Base-by-base conservation (phyloP, 495 filamentous ascomycete genomes). In the Trichoderma virens region DNA sequence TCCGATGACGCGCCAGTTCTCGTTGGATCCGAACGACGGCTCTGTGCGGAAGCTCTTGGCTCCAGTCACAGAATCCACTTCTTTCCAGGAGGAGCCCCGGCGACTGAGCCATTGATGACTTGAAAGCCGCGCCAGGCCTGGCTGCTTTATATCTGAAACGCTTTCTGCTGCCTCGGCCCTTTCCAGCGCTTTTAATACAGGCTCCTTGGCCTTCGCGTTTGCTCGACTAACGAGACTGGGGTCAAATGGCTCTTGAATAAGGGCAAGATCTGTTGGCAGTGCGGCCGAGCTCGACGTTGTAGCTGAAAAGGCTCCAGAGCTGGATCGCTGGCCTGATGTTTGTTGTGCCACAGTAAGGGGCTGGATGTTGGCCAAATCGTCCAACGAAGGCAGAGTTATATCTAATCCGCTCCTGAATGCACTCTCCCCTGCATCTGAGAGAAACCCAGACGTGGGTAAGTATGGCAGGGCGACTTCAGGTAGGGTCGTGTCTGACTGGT, bases 1-100 rank as follows among this genome's bases (percentile, higher is more conserved):
- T 43, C 23, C 61, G 27, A 47, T 8, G 4, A 45, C 61, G 27
- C 61, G 61, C 61, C 61, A 62, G 61, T 62, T 62, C 35, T 62
- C 61, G 34, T 23, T 43, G 7, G 61, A 62, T 20, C 61, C 61
- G 14, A 62, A 62, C 39, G 61, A 62, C 8, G 61, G 34, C 39
- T 62, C 61, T 18, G 61, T 41, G 11, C 7, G 32, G 20, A 62
- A 43, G 27, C 34, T 41, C 34, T 62, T 41, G 51, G 28, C 61
- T 14, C 27, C 25, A 5, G 28, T 30, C 11, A 23, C 38, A 7
- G 61, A 43, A 25, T 5, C 35, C 20, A 11, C 25, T 18, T 39
- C 31, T 7, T 5, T 9, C 51, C 51, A 56, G 8, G 51, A 56
- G 7, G 51, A 56, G 8, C 51, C 35, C 2, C 59, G 31, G 18